Conservation (phyloP, 129 eudicot genomes). For the carrot (Daucus carota) region DH1_v3.0 NC_030386.2:5237501-5238000, state of each 20-base stretch:
- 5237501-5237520: background rate
- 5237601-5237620: conserved; percentile 36
- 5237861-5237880: background rate
- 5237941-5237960: too few species aligned
- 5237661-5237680: conserved; percentile 28
- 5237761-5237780: conserved; percentile 2
- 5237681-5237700: conserved; percentile 4
- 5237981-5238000: too few species aligned
- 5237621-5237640: conserved; percentile 4
- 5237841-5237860: background rate
- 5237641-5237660: conserved; percentile 8
- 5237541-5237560: conserved; percentile 56
- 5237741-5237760: conserved; percentile 24
- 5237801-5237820: background rate
- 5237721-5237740: conserved; percentile 20
- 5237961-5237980: too few species aligned
- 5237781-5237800: conserved; percentile 14
- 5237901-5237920: background rate
- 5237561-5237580: conserved; percentile 67
- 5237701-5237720: conserved; percentile 6
- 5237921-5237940: too few species aligned
- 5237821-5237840: background rate
- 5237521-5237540: conserved; percentile 65
- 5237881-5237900: background rate
- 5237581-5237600: conserved; percentile 75